Conservation (phyloP, 1,284 basidiomycete species). For the Puccinia coronata region DNA sequence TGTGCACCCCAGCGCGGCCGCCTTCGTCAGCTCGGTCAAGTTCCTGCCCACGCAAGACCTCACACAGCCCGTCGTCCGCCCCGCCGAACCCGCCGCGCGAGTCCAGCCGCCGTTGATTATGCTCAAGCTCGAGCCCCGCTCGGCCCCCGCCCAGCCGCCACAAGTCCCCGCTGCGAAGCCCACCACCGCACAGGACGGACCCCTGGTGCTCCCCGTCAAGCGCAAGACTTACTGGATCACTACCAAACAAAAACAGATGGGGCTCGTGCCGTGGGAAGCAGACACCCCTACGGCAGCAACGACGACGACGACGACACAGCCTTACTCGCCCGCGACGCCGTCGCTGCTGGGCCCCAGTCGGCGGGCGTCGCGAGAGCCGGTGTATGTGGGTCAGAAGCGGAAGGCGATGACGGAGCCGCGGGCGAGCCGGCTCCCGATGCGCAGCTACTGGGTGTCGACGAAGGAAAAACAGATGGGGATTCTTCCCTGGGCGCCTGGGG, state of each 20-base stretch:
- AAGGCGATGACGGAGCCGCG: not conserved
- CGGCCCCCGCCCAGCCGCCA: no score
- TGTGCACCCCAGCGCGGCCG: not conserved
- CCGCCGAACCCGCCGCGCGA: not conserved
- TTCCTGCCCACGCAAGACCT: slow-evolving; percentile 32
- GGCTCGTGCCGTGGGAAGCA: slow-evolving; percentile 36
- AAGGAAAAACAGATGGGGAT: slow-evolving; percentile 43
- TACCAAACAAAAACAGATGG: slow-evolving; percentile 33
- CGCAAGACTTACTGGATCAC: slow-evolving; percentile 49
- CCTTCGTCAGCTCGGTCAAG: slow-evolving; percentile 25
- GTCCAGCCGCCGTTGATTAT: not conserved
- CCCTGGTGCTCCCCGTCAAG: not conserved
- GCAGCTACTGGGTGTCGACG: slow-evolving; percentile 38
- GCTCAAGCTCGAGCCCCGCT: not conserved
- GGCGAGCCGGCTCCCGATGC: not conserved
- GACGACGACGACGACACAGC: not conserved
- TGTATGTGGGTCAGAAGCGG: not conserved
- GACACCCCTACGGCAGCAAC: not conserved
- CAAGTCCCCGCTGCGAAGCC: no score
- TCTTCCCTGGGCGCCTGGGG: slow-evolving; percentile 14
- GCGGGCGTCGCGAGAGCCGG: not conserved
- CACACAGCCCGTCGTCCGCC: not conserved
- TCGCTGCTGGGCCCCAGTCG: slow-evolving; percentile 29
- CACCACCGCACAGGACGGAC: not conserved
- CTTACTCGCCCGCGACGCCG: slow-evolving; percentile 28